These are phyloP conservation scores for Cyphellophora europaea DNA, from an alignment of 2,329 filamentous ascomycete genomes.

Conservation along the genomic window DNA sequence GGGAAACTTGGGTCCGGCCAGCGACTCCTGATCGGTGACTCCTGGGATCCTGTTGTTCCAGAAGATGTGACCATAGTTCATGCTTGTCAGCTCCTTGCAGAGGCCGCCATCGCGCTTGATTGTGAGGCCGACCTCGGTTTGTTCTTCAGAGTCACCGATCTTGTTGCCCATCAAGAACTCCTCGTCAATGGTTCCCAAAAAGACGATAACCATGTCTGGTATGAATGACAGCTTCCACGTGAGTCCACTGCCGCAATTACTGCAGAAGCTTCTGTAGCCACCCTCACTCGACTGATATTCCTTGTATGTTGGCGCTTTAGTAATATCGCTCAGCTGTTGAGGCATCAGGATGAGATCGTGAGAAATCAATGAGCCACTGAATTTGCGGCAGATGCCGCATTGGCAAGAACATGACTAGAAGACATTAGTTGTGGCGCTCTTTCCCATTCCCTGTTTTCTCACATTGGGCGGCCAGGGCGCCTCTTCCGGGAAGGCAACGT, in stretches of 20 bases:
- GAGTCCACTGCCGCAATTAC: constrained; percentile 11
- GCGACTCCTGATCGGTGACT: constrained; percentile 11
- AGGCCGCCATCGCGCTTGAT: constrained; percentile 7
- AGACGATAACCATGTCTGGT: constrained; percentile 9
- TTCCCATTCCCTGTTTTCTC: too few relatives aligned
- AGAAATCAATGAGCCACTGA: too few relatives aligned
- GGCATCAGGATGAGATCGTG: too few relatives aligned
- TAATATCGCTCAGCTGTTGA: too few relatives aligned
- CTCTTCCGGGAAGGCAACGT: too few relatives aligned
- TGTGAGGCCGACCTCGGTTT: constrained; percentile 9
- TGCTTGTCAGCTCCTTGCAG: constrained; percentile 6
- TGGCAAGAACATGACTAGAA: too few relatives aligned
- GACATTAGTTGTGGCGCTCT: too few relatives aligned
- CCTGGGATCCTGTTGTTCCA: constrained; percentile 13
- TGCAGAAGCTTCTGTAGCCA: constrained; percentile 9
- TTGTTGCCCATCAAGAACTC: constrained; percentile 11
- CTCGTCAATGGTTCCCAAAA: constrained; percentile 10
- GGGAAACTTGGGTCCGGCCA: constrained; percentile 7
- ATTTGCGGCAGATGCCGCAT: too few relatives aligned
- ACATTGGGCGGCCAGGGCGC: too few relatives aligned
- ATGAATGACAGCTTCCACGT: constrained; percentile 10
- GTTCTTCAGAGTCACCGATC: constrained; percentile 7
- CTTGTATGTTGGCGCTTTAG: constrained; percentile 8
- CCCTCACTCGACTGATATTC: constrained; percentile 10
- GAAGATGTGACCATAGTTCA: constrained; percentile 9